Base-by-base conservation (phyloP, 495 filamentous ascomycete species). In the Trichocladium uniseriatum region DNA sequence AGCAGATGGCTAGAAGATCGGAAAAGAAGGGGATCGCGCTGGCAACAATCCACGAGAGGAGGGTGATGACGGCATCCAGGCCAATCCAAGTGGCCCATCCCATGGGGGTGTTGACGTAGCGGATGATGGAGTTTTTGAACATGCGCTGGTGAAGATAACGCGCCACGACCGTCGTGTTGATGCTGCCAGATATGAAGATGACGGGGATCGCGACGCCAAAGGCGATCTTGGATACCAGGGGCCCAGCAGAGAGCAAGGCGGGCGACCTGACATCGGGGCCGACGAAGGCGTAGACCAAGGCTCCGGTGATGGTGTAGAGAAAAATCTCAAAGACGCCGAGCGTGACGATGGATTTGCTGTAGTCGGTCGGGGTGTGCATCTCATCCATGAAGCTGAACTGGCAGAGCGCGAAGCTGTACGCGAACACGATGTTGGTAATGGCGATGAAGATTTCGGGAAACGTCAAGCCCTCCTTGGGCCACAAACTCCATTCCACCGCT, bases 191-290 rank as follows among this genome's bases (percentile, higher is more conserved):
- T 74, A 62, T 84, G 64, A 87, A 82, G 61, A 90, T 83, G 31
- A 90, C 84, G 45, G 88, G 88, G 14, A 87, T 71, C 27, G 86
- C 87, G 50, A 94, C 71, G 15, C 87, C 87, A 57, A 85, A 94
- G 3, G 86, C 83, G 32, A 89, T 63, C 64, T 86, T 88, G 49
- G 78, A 75, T 14, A 90, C 61, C 0, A 78, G 22, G 1, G 69
- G 66, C 10, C 78, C 73, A 8, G 83, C 79, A 0, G 81, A 81
- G 14, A 80, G 74, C 0, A 91, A 73, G 4, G 86, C 85, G 0
- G 87, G 87, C 1, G 80, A 81, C 6, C 67, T 54, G 35, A 91
- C 86, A n/a, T 68, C 64, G 1, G 63, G 62, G n/a, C 88, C 87
- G 27, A 81, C 79, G 59, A 79, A 94, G 63, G 66, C 71, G 69